A percentile compares a stretch with the other conserved stretches of the same genome.
Conservation (phyloP, 2,329 filamentous ascomycete genomes). For the Monilinia polystroma region DNA sequence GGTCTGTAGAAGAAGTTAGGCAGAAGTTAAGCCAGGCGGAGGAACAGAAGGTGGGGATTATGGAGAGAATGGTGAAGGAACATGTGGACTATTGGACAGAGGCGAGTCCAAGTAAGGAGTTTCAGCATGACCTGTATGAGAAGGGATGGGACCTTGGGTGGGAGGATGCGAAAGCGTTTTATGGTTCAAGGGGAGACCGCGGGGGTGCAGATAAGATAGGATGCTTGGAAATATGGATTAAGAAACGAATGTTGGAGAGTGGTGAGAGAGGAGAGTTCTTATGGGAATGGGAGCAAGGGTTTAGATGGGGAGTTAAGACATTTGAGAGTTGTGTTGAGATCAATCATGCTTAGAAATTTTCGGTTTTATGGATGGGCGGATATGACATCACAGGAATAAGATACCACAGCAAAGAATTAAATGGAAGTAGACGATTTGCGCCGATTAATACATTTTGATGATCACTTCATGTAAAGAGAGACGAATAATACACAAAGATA, state of each 20-base stretch:
- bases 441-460: too few species aligned
- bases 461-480: too few species aligned
- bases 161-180: constrained; percentile 54
- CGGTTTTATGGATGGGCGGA: not conserved
- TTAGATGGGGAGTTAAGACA: constrained; percentile 40
- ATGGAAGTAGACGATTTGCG: too few species aligned
- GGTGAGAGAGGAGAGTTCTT: constrained; percentile 46
- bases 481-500: too few species aligned
- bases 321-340: constrained; percentile 38
- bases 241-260: constrained; percentile 54
- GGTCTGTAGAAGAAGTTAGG: constrained; percentile 43
- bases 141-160: constrained; percentile 57
- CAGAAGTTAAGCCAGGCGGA: constrained; percentile 44
- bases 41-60: constrained; percentile 42
- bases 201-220: constrained; percentile 54
- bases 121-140: constrained; percentile 54
- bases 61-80: constrained; percentile 42
- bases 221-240: constrained; percentile 56
- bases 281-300: constrained; percentile 46
- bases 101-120: constrained; percentile 46
- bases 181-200: constrained; percentile 44
- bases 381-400: too few species aligned
- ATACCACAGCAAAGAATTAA: too few species aligned
- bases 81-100: constrained; percentile 53
- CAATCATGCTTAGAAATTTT: not conserved